Conservation (phyloP, 768 basidiomycete genomes). For the Cyathus striatus region DNA sequence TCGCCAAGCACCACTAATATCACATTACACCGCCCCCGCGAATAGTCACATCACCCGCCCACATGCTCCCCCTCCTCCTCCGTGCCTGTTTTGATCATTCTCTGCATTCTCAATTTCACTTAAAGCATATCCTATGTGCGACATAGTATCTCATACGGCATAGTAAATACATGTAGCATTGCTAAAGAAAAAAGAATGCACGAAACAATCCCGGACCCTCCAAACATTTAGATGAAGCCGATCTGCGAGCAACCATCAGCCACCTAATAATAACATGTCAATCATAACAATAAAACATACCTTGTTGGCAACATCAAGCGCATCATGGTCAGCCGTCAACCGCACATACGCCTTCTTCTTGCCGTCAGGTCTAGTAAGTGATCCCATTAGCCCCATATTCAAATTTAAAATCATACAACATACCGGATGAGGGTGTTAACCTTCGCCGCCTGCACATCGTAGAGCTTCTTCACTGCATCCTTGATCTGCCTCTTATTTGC, state of each 20-base stretch:
- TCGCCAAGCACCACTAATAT: too few relatives aligned
- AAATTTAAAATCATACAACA: conserved; percentile 15
- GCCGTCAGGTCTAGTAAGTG: conserved; percentile 74
- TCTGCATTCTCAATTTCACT: neutral
- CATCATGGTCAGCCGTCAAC: conserved; percentile 92
- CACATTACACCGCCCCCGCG: too few relatives aligned
- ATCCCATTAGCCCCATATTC: conserved; percentile 2
- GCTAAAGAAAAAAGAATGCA: too few relatives aligned
- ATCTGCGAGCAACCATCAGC: conserved; percentile 44
- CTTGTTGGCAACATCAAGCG: conserved; percentile 97
- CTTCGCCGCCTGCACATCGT: conserved; percentile 94
- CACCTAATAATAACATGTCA: neutral
- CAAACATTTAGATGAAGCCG: conserved; percentile 76
- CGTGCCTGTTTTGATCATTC: neutral
- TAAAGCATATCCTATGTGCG: neutral
- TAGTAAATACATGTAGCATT: conserved; percentile 1
- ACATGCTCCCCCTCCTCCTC: too few relatives aligned
- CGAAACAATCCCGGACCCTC: neutral
- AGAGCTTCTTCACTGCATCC: conserved; percentile 98
- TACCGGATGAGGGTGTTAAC: conserved; percentile 98
- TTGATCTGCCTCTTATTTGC: conserved; percentile 99
- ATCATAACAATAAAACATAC: conserved; percentile 26
- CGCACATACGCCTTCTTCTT: conserved; percentile 99
- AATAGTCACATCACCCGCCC: too few relatives aligned
- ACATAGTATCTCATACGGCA: neutral